These are phyloP conservation scores for Fraxinus americana DNA, from an alignment of 257 asterid species.

Conservation along the genomic window DNA sequence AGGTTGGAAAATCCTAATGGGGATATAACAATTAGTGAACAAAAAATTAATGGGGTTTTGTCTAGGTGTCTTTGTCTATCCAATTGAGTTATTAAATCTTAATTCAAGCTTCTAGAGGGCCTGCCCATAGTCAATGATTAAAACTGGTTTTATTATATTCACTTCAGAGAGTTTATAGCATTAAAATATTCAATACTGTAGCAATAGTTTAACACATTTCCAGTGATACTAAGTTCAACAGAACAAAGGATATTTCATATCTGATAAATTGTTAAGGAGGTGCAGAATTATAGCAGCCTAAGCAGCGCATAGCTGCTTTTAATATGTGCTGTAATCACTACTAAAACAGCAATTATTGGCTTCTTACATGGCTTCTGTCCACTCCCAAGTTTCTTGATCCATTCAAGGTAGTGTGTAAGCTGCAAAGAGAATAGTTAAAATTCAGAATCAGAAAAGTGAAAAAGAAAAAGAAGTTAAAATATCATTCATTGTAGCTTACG, in stretches of 20 bases:
- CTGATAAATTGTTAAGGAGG: background rate
- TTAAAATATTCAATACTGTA: background rate
- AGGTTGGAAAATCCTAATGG: background rate
- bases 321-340: background rate
- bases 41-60: background rate
- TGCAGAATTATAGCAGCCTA: background rate
- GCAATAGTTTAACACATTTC: no score
- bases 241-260: background rate
- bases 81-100: background rate
- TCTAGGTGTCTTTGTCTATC: background rate
- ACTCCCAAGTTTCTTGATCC: background rate
- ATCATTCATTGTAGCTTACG: slow-evolving; percentile 13
- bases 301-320: background rate
- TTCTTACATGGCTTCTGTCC: background rate
- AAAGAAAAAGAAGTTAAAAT: background rate
- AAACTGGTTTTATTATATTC: no score
- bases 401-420: slow-evolving; percentile 9
- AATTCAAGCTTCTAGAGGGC: background rate
- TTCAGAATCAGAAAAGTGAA: background rate
- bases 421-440: background rate
- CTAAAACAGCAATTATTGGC: background rate
- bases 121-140: background rate
- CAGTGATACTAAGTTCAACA: no score
- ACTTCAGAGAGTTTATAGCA: no score
- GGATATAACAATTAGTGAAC: background rate